These are phyloP conservation scores for Lumnitzera littorea DNA, from an alignment of 345 rosid genomes.

Conservation along the genomic window DNA sequence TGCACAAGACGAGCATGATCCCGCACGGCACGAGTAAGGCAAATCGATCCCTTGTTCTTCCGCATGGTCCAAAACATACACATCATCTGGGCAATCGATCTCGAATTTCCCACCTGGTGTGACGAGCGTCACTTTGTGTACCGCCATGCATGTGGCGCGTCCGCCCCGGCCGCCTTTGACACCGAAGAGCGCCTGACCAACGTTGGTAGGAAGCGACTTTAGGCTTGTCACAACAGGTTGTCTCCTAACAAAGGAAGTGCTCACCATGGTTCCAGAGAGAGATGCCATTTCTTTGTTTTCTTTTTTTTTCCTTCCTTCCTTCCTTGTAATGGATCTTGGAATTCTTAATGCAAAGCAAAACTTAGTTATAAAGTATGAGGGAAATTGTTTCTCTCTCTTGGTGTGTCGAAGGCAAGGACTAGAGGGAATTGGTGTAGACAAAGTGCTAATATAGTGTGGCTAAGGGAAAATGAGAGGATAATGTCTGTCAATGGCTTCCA, in stretches of 20 bases:
- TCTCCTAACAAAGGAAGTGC: slow-evolving; percentile 51
- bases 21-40: slow-evolving; percentile 97
- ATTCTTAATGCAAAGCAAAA: no score
- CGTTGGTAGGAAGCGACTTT: slow-evolving; percentile 32
- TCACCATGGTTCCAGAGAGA: slow-evolving; percentile 51
- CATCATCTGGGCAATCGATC: slow-evolving; percentile 46
- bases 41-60: slow-evolving; percentile 73
- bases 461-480: slow-evolving; percentile 18
- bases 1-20: slow-evolving; percentile 85
- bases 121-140: slow-evolving; percentile 63
- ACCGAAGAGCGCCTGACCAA: slow-evolving; percentile 52
- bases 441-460: slow-evolving; percentile 9
- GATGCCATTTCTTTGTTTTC: slow-evolving; percentile 23
- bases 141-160: slow-evolving; percentile 51
- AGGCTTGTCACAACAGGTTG: slow-evolving; percentile 32
- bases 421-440: not conserved
- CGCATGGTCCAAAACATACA: slow-evolving; percentile 59
- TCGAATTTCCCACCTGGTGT: slow-evolving; percentile 60
- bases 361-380: no score
- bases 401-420: not conserved
- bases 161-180: slow-evolving; percentile 45
- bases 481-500: slow-evolving; percentile 19
- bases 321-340: no score
- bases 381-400: no score
- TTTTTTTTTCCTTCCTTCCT: no score